These are phyloP conservation scores for Umbilicus rupestris DNA, from an alignment of 164 flowering plant genomes.

Conservation along the genomic window DNA sequence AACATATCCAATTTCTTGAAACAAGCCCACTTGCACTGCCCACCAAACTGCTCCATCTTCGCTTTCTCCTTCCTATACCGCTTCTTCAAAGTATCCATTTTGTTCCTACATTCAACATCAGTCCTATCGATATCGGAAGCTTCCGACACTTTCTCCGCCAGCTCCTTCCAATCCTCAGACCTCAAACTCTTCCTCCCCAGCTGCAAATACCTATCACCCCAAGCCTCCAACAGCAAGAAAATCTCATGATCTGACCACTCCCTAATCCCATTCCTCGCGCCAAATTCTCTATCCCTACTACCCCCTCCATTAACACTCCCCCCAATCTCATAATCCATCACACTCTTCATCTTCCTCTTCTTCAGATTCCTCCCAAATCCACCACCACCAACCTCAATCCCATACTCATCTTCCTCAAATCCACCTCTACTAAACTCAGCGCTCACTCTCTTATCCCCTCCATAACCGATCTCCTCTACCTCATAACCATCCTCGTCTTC, in stretches of 20 bases:
- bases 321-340: constrained; percentile 29
- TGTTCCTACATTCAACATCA: constrained; percentile 56
- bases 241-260: constrained; percentile 72
- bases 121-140: constrained; percentile 27
- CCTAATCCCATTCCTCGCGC: constrained; percentile 7
- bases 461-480: background rate
- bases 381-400: constrained; percentile 18
- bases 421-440: too few species aligned
- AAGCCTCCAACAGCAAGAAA: constrained; percentile 50
- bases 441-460: background rate
- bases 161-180: constrained; percentile 78
- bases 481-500: background rate
- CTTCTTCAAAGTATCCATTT: constrained; percentile 70
- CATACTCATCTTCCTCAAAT: constrained; percentile 3
- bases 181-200: constrained; percentile 74
- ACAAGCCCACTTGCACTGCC: constrained; percentile 52
- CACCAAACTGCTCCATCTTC: constrained; percentile 32
- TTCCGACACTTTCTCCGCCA: constrained; percentile 65
- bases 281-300: background rate
- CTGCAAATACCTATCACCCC: constrained; percentile 81
- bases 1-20: constrained; percentile 74
- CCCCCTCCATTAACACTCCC: constrained; percentile 3
- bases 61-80: constrained; percentile 74
- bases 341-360: constrained; percentile 38
- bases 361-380: constrained; percentile 34